phyloP scores from a whole-genome alignment of 2,329 filamentous ascomycete species.

The Aspergillus pseudoterreus region DNA sequence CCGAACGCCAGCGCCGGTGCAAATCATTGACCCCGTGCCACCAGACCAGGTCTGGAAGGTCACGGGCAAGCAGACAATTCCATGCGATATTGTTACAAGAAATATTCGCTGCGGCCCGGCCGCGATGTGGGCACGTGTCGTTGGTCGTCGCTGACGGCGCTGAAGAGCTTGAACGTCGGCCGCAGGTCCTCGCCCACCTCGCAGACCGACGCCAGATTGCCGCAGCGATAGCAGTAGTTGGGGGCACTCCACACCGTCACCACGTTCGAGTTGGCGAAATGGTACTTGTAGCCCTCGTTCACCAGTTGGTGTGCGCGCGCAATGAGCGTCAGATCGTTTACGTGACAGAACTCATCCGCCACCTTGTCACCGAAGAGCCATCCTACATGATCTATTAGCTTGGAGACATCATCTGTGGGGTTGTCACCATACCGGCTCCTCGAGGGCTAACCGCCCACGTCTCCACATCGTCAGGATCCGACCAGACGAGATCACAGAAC shows the following conservation, averaged over 20 bases:
- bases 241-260: slow-evolving; percentile 77
- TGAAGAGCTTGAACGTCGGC: slow-evolving; percentile 70
- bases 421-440: slow-evolving; percentile 55
- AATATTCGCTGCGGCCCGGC: slow-evolving; percentile 48
- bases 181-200: slow-evolving; percentile 80
- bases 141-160: slow-evolving; percentile 45
- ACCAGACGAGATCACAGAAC: slow-evolving; percentile 75
- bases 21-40: slow-evolving; percentile 19
- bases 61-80: slow-evolving; percentile 3
- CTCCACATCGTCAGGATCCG: slow-evolving; percentile 68
- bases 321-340: slow-evolving; percentile 69
- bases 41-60: slow-evolving; percentile 8
- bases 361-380: slow-evolving; percentile 70
- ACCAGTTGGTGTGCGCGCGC: slow-evolving; percentile 71
- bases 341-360: slow-evolving; percentile 72
- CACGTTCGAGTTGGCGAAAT: slow-evolving; percentile 91
- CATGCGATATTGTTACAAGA: slow-evolving; percentile 35
- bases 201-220: slow-evolving; percentile 88
- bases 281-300: slow-evolving; percentile 82
- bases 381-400: slow-evolving; percentile 18
- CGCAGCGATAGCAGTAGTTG: slow-evolving; percentile 97
- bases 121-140: slow-evolving; percentile 43
- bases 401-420: not conserved
- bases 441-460: slow-evolving; percentile 67
- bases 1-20: slow-evolving; percentile 35